These are phyloP conservation scores for Dalbergia oliveri DNA, from an alignment of 306 rosid species.

Conservation along the genomic window DNA sequence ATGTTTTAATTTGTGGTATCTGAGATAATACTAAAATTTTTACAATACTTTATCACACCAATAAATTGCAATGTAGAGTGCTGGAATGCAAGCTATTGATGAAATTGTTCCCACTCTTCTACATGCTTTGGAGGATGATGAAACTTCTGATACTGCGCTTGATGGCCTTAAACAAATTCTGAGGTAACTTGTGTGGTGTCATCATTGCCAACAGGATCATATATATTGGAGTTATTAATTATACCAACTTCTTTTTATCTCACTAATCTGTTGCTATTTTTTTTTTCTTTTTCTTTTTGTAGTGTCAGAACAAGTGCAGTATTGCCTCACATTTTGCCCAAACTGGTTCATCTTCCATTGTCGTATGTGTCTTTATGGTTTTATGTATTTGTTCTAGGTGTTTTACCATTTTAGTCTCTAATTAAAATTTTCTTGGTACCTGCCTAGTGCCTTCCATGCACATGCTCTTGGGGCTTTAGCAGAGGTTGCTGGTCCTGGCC, in stretches of 20 bases:
- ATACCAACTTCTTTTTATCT: constrained; percentile 3
- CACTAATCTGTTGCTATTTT: constrained; percentile 44
- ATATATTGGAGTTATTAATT: constrained; percentile 17
- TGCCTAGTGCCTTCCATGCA: constrained; percentile 87
- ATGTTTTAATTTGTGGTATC: neutral
- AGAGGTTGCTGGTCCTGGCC: constrained; percentile 97
- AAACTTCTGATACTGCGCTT: constrained; percentile 93
- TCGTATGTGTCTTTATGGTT: constrained; percentile 68
- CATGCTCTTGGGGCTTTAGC: constrained; percentile 99
- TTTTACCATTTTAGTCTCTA: constrained; percentile 17
- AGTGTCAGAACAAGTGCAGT: constrained; percentile 96
- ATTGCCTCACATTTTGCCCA: constrained; percentile 95
- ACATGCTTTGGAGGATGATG: constrained; percentile 91
- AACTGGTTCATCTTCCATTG: constrained; percentile 89
- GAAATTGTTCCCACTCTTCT: constrained; percentile 97
- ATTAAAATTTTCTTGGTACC: constrained; percentile 24
- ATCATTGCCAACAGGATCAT: neutral
- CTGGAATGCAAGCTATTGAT: constrained; percentile 99
- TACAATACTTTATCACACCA: neutral
- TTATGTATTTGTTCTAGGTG: constrained; percentile 24
- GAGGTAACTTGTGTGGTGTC: constrained; percentile 59
- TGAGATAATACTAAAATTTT: constrained; percentile 7
- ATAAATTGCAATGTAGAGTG: constrained; percentile 67
- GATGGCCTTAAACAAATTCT: constrained; percentile 98
- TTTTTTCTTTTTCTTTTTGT: constrained; percentile 36